Evolutionary conservation across 1,284 basidiomycete species (phyloP).

Genomic region (Puccinia triticina): DNA sequence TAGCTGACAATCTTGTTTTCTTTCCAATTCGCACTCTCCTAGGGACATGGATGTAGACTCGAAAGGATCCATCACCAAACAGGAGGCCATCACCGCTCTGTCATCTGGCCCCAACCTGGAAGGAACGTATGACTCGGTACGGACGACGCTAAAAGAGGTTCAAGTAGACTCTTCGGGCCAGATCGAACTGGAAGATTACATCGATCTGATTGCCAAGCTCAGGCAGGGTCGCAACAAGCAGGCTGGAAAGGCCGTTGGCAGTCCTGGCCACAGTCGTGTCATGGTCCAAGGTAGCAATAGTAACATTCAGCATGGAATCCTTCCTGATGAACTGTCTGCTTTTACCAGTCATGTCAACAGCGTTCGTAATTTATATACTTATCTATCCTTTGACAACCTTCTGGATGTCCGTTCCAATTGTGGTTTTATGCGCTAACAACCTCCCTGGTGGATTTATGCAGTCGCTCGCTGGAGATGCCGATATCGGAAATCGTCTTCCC

Average conservation of each 20-base stretch:
- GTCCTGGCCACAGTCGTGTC: slow-evolving; percentile 73
- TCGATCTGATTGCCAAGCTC: slow-evolving; percentile 87
- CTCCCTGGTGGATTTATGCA: slow-evolving; percentile 58
- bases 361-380: slow-evolving; percentile 9
- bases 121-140: slow-evolving; percentile 81
- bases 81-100: slow-evolving; percentile 74
- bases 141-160: slow-evolving; percentile 86
- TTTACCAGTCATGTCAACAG: slow-evolving; percentile 96
- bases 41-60: slow-evolving; percentile 69
- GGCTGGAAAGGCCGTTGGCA: slow-evolving; percentile 61
- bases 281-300: slow-evolving; percentile 92
- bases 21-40: neutral
- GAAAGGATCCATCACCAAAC: slow-evolving; percentile 81
- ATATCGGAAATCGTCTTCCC: slow-evolving; percentile 79
- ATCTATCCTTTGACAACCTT: neutral
- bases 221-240: slow-evolving; percentile 63
- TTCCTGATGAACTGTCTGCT: slow-evolving; percentile 92
- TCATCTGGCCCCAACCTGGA: slow-evolving; percentile 70
- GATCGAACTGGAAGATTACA: slow-evolving; percentile 97
- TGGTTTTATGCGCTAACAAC: neutral
- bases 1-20: neutral
- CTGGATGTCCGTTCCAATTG: neutral
- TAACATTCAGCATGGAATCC: slow-evolving; percentile 96
- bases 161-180: slow-evolving; percentile 92
- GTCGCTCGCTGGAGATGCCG: slow-evolving; percentile 87